These are phyloP conservation scores for Discostella pseudostelligera DNA, from an alignment of 108 stramenopile genomes.

Conservation along the genomic window DNA sequence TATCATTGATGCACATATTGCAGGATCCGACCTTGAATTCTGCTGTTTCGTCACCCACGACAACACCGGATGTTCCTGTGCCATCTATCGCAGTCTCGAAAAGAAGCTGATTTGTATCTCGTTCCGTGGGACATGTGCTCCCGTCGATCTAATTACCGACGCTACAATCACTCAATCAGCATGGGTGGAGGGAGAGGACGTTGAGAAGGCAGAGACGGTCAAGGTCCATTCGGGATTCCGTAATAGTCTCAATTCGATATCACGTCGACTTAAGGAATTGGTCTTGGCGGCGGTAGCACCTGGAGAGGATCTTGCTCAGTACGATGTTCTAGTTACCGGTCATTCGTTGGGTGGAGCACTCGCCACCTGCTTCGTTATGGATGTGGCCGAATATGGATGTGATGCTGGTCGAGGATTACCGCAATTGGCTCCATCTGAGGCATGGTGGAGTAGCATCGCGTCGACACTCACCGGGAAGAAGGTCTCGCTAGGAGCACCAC, in stretches of 20 bases:
- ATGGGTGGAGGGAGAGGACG: slow-evolving; percentile 81
- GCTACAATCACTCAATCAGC: slow-evolving; percentile 70
- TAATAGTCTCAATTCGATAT: slow-evolving; percentile 71
- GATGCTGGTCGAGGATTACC: slow-evolving; percentile 79
- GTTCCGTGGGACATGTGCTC: slow-evolving; percentile 81
- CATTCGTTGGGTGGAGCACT: slow-evolving; percentile 83
- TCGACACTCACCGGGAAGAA: slow-evolving; percentile 57
- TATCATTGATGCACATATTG: background rate
- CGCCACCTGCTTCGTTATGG: slow-evolving; percentile 73
- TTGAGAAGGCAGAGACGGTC: slow-evolving; percentile 38
- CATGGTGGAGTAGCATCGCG: slow-evolving; percentile 80
- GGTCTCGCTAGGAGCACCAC: slow-evolving; percentile 10
- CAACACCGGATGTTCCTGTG: slow-evolving; percentile 71
- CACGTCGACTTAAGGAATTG: slow-evolving; percentile 78
- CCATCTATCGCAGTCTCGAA: slow-evolving; percentile 69
- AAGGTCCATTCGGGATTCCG: slow-evolving; percentile 82
- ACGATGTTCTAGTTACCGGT: slow-evolving; percentile 79
- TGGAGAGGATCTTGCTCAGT: slow-evolving; percentile 61
- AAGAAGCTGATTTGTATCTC: slow-evolving; percentile 64
- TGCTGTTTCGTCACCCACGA: slow-evolving; percentile 83
- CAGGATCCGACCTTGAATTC: slow-evolving; percentile 69
- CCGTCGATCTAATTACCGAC: slow-evolving; percentile 80
- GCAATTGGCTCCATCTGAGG: slow-evolving; percentile 60
- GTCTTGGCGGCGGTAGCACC: slow-evolving; percentile 60
- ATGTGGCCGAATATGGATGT: slow-evolving; percentile 77